Base-by-base conservation (phyloP, 1,284 basidiomycete species). In the Anthracocystis setariae region DNA sequence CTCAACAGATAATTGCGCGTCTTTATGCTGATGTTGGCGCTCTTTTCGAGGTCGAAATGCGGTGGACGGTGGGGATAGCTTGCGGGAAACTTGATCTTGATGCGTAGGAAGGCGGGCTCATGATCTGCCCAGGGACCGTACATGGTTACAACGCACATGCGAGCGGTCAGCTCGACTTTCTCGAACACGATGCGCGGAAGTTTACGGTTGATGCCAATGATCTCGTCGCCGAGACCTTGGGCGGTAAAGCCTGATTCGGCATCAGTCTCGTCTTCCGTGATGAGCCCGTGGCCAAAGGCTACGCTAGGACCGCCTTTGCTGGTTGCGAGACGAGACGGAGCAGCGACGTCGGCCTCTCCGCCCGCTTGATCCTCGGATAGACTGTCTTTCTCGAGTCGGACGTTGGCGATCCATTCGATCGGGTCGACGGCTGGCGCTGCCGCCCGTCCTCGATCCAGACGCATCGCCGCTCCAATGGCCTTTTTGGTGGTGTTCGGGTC, bases 81-180 rank as follows among this genome's bases (percentile, higher is more conserved):
- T 0, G 49, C n/a, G 3, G 81, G 79, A 40, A 79, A 82, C 27
- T 44, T 55, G 53, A 82, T 68, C 46, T 59, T 54, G 46, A 82
- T 65, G 12, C 81, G 78, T 35, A 82, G 23, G 48, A 78, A 82
- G 1, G 74, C 76, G 7, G 72, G 71, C 32, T 64, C 60, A 46
- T 68, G 58, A 25, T 77, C 65, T 3, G 73, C 77, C 80, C 81
- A 82, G 0, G 80, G 81, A 0, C 81, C 81, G 46, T 80, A 79
- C 45, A 80, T 66, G 8, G 67, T 68, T 8, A 79, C 49, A 8
- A 75, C 77, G 45, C 74, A 77, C 32, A 63, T 62, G 18, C 76
- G 75, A 20, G 69, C 55, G 3, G 73, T 75, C 2, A 81, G 58
- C 39, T 81, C 80, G 35, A 79, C 72, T 23, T 71, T 67, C 48